phyloP scores from a whole-genome alignment of 495 filamentous ascomycete species.

The Aspergillus mulundensis region DNA sequence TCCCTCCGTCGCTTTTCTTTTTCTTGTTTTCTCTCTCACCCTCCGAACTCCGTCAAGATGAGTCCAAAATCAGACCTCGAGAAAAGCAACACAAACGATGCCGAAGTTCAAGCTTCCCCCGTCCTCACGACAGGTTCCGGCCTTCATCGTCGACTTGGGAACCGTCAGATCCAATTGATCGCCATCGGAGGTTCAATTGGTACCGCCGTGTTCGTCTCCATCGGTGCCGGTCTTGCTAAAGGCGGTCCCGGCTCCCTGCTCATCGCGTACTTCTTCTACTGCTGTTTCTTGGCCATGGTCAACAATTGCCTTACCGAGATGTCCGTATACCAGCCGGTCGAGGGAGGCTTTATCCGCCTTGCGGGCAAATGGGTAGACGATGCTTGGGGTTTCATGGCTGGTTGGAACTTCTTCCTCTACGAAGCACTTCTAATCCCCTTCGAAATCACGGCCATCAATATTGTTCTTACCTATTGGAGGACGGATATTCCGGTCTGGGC shows the following conservation, averaged over 20 bases:
- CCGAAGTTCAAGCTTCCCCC: constrained; percentile 1
- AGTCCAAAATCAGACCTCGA: neutral
- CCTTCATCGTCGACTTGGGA: constrained; percentile 18
- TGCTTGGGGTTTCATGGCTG: constrained; percentile 49
- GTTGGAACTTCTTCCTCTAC: constrained; percentile 60
- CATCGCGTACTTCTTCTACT: constrained; percentile 32
- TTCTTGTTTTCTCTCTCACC: neutral
- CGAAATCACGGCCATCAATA: constrained; percentile 65
- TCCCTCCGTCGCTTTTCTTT: neutral
- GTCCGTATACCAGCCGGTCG: constrained; percentile 50
- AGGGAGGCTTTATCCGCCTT: constrained; percentile 48
- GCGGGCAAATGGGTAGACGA: constrained; percentile 48
- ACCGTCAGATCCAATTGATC: constrained; percentile 26
- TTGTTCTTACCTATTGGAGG: constrained; percentile 67
- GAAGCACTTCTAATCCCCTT: constrained; percentile 68
- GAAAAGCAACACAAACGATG: neutral
- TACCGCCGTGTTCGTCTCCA: constrained; percentile 27
- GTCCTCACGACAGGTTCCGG: neutral
- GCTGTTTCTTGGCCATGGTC: constrained; percentile 28
- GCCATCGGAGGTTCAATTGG: constrained; percentile 33
- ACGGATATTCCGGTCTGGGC: constrained; percentile 56
- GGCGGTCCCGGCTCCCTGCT: constrained; percentile 53
- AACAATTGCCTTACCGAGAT: constrained; percentile 42
- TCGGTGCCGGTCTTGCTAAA: constrained; percentile 24
- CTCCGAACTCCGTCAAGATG: neutral